Conservation (phyloP, 2,329 filamentous ascomycete genomes). For the Penicillium sumatraense region DNA sequence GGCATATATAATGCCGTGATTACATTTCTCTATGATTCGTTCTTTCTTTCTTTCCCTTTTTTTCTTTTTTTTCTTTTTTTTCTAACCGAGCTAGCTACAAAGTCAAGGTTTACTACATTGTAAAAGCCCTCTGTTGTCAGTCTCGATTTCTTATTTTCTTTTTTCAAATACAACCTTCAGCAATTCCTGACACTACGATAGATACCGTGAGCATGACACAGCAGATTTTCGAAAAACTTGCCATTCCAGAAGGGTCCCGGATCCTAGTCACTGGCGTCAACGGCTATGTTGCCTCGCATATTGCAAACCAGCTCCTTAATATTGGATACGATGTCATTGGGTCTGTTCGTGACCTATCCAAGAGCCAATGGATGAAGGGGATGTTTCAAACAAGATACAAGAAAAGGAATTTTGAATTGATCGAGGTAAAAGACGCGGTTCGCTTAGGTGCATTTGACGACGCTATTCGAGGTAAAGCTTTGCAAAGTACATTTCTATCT, state of each 20-base stretch:
- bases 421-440: not conserved
- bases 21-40: no score
- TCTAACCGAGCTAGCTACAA: no score
- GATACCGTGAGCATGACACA: not conserved
- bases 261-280: not conserved
- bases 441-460: not conserved
- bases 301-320: not conserved
- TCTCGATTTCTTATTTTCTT: not conserved
- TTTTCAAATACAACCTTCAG: no score
- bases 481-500: not conserved
- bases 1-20: no score
- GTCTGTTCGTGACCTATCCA: not conserved
- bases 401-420: not conserved
- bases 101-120: no score
- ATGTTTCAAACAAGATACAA: not conserved
- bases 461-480: not conserved
- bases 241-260: not conserved
- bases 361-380: not conserved
- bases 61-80: no score
- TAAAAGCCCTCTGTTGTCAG: no score
- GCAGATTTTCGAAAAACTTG: not conserved
- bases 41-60: no score
- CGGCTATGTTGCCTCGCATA: not conserved
- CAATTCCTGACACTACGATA: no score
- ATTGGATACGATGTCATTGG: not conserved